These are phyloP conservation scores for Termitomyces bulborhizus DNA, from an alignment of 768 basidiomycete species.

Conservation along the genomic window DNA sequence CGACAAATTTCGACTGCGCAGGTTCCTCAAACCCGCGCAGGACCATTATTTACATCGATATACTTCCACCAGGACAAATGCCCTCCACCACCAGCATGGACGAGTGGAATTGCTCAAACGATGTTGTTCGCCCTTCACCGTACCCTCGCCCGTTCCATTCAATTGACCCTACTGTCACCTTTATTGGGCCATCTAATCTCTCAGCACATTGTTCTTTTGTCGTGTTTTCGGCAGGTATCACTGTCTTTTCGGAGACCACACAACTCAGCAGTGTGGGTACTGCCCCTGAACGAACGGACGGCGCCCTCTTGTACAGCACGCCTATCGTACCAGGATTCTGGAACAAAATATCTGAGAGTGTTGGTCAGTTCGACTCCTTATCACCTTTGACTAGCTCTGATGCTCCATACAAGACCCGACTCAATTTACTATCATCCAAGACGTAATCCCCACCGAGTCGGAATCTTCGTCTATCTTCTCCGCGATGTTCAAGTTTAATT, in stretches of 20 bases:
- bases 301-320: conserved; percentile 49
- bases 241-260: conserved; percentile 48
- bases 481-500: conserved; percentile 53
- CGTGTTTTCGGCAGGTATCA: conserved; percentile 41
- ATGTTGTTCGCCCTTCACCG: conserved; percentile 31
- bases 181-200: conserved; percentile 43
- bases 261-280: conserved; percentile 24
- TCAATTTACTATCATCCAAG: conserved; percentile 59
- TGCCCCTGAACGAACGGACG: conserved; percentile 20
- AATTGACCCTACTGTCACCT: conserved; percentile 66
- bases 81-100: background rate
- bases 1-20: conserved; percentile 23
- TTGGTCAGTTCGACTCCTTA: conserved; percentile 34
- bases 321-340: conserved; percentile 60
- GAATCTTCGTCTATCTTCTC: conserved; percentile 37
- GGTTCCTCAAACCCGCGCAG: conserved; percentile 16
- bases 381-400: conserved; percentile 2
- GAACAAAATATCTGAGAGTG: conserved; percentile 47
- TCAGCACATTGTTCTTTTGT: conserved; percentile 50
- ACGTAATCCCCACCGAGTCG: conserved; percentile 38
- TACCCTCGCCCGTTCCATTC: conserved; percentile 46
- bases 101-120: conserved; percentile 10
- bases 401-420: conserved; percentile 47
- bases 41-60: conserved; percentile 41
- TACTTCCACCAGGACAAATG: conserved; percentile 26